A percentile compares a stretch with the other conserved stretches of the same genome.
Evolutionary conservation across 2,329 filamentous ascomycete genomes (phyloP).

Genomic region (Trichoderma sp.): DNA sequence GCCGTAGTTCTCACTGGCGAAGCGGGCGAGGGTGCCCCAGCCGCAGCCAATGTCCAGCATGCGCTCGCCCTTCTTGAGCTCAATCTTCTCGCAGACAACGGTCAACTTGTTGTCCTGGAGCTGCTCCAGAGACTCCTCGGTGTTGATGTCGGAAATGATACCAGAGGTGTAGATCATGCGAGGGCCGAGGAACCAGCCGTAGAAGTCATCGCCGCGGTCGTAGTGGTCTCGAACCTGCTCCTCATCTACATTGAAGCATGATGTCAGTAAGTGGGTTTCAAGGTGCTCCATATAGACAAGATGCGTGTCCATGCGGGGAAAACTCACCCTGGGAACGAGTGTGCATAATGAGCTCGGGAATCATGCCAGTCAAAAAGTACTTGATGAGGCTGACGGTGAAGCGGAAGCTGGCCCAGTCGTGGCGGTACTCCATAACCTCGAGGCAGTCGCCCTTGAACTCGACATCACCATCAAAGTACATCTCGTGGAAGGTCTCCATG

Average conservation of each 20-base stretch:
- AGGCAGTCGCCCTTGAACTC: conserved; percentile 93
- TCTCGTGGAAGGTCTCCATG: conserved; percentile 93
- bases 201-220: conserved; percentile 97
- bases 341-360: conserved; percentile 90
- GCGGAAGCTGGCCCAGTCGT: conserved; percentile 95
- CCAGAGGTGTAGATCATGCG: conserved; percentile 99
- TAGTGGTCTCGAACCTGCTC: conserved; percentile 98
- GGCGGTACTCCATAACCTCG: conserved; percentile 88
- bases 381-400: conserved; percentile 86
- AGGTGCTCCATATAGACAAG: not conserved
- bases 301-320: not conserved
- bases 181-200: conserved; percentile 96
- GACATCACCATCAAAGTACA: conserved; percentile 94
- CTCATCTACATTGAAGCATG: conserved; percentile 57
- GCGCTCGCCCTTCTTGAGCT: conserved; percentile 74
- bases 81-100: conserved; percentile 94
- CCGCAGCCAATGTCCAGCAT: conserved; percentile 96
- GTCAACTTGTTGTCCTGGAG: conserved; percentile 97
- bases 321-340: conserved; percentile 73
- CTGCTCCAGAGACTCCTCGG: conserved; percentile 89
- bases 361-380: conserved; percentile 84
- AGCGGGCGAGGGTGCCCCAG: conserved; percentile 95
- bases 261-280: not conserved
- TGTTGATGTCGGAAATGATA: conserved; percentile 83
- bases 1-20: conserved; percentile 89